Evolutionary conservation across 2,329 filamentous ascomycete species (phyloP).

Genomic region (Epichloe sylvatica): DNA sequence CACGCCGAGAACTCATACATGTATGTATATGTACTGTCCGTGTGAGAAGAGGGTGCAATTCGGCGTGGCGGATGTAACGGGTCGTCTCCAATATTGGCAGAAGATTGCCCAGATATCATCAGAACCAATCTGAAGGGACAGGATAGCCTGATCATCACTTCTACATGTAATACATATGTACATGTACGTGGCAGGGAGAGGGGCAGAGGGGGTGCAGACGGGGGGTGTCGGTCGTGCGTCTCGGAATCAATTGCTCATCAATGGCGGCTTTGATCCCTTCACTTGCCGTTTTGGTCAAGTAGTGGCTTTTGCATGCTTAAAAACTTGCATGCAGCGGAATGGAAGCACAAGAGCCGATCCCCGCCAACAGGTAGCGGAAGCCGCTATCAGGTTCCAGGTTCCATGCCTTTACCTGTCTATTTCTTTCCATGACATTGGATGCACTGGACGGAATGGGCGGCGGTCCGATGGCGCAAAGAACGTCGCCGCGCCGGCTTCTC

Average conservation of each 20-base stretch:
- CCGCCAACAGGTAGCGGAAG: background rate
- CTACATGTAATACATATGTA: too few species aligned
- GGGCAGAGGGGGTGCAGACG: too few species aligned
- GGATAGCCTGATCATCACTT: too few species aligned
- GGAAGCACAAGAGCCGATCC: background rate
- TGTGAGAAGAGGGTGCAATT: background rate
- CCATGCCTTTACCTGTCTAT: background rate
- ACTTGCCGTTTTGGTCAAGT: background rate
- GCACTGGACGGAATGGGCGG: background rate
- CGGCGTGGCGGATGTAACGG: background rate
- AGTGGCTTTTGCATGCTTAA: background rate
- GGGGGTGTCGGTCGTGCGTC: too few species aligned
- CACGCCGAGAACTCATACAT: background rate
- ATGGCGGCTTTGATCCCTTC: background rate
- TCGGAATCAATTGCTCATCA: too few species aligned
- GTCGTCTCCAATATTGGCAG: background rate
- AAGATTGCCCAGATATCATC: background rate
- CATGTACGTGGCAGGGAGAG: too few species aligned
- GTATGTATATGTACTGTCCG: too few species aligned
- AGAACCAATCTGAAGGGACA: too few species aligned
- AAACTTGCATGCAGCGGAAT: background rate
- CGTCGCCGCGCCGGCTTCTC: background rate
- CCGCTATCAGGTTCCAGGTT: too few species aligned
- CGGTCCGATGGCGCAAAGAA: background rate
- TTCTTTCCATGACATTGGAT: too few species aligned